A percentile compares a stretch with the other conserved stretches of the same genome.
phyloP scores from a whole-genome alignment of 140 eudicot species.

The Flaveria floridana region DNA sequence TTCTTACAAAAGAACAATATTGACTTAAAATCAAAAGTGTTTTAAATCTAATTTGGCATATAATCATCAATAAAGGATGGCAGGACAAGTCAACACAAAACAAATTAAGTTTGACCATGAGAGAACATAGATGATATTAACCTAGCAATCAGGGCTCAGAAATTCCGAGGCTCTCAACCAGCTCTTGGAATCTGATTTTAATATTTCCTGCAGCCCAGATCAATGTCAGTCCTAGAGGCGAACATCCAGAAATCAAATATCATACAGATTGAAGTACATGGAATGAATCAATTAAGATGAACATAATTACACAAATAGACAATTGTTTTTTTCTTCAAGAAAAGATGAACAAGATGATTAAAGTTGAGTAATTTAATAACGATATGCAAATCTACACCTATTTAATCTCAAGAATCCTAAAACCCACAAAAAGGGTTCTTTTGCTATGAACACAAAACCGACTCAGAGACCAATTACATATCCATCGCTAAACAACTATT shows the following conservation, averaged over 20 bases:
- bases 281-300: background rate
- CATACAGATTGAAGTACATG: background rate
- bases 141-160: slow-evolving; percentile 61
- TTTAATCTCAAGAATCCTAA: no score
- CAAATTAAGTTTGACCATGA: slow-evolving; percentile 33
- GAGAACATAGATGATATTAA: slow-evolving; percentile 53
- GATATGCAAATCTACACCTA: no score
- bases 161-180: slow-evolving; percentile 84
- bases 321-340: no score
- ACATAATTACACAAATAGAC: no score
- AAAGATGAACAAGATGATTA: no score
- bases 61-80: background rate
- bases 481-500: slow-evolving; percentile 6
- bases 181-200: slow-evolving; percentile 67
- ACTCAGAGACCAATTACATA: background rate
- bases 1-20: background rate
- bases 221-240: slow-evolving; percentile 44
- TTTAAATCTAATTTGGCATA: background rate
- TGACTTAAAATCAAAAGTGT: background rate
- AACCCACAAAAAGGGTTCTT: no score
- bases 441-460: background rate
- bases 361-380: no score
- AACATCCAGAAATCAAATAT: slow-evolving; percentile 7
- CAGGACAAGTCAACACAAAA: background rate
- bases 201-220: slow-evolving; percentile 81